A percentile compares a stretch with the other conserved stretches of the same genome.
Conservation (phyloP, 352 stramenopile genomes). For the Phytophthora nicotianae region DNA sequence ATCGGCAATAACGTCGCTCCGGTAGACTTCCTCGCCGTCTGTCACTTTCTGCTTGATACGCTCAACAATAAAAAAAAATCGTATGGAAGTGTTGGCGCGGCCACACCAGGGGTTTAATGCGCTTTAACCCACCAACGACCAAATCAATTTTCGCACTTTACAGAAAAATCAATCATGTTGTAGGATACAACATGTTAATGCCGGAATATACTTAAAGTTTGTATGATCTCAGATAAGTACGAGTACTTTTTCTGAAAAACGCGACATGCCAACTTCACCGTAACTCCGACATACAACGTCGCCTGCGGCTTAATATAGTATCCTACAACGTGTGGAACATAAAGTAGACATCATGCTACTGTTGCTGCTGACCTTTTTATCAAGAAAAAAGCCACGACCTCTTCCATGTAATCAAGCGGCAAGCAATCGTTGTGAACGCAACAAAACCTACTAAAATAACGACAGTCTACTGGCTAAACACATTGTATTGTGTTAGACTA, state of each 20-base stretch:
- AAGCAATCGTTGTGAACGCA: too few species aligned
- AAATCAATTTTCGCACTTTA: not conserved
- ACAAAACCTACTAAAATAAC: too few species aligned
- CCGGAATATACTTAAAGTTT: not conserved
- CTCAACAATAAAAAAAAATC: not conserved
- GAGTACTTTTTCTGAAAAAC: constrained; percentile 6
- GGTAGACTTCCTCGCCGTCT: not conserved
- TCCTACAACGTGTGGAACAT: not conserved
- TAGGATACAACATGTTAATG: constrained; percentile 1
- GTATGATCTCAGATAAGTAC: not conserved
- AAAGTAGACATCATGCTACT: not conserved
- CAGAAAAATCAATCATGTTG: not conserved
- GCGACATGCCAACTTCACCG: not conserved
- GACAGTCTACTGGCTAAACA: too few species aligned
- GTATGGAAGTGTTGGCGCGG: not conserved
- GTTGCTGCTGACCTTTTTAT: not conserved
- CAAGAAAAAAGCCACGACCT: not conserved
- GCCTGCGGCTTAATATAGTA: not conserved
- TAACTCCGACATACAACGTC: not conserved
- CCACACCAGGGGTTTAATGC: not conserved
- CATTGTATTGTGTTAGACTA: too few species aligned
- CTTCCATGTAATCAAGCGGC: not conserved
- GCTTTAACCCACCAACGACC: not conserved
- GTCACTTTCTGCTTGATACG: not conserved
- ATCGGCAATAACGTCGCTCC: not conserved